Evolutionary conservation across 75 land plant genomes (phyloP).

Genomic region (Picea sitchensis): DNA sequence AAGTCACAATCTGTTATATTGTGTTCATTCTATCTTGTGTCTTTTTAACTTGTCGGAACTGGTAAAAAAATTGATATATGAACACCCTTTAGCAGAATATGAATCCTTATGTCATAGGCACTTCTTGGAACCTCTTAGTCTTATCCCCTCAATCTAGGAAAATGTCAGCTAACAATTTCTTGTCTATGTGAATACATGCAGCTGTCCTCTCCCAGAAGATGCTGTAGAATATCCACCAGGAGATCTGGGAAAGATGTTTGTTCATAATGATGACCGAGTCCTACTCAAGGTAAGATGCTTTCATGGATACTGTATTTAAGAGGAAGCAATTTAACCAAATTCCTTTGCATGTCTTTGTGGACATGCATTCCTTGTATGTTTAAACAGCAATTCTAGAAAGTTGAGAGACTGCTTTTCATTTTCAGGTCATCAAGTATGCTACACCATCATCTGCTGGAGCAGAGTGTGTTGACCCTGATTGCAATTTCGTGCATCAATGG

Average conservation of each 20-base stretch:
- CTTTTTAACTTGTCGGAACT: too few species aligned
- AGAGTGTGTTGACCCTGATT: constrained; percentile 68
- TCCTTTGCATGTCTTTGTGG: neutral
- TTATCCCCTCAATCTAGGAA: too few species aligned
- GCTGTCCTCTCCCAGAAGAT: constrained; percentile 36
- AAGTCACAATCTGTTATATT: too few species aligned
- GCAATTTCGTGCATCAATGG: constrained; percentile 74
- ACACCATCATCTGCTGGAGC: constrained; percentile 79
- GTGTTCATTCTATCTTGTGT: too few species aligned
- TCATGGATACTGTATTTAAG: neutral
- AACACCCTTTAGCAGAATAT: too few species aligned
- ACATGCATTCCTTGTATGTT: neutral
- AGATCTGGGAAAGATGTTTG: constrained; percentile 44
- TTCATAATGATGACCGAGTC: constrained; percentile 82
- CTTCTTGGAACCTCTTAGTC: too few species aligned
- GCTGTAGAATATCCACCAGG: constrained; percentile 39
- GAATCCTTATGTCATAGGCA: too few species aligned
- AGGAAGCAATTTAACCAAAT: neutral
- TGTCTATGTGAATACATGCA: neutral
- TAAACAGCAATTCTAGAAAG: neutral
- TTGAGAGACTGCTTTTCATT: neutral
- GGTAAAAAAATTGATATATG: too few species aligned
- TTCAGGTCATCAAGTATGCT: constrained; percentile 62
- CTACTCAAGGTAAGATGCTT: constrained; percentile 66
- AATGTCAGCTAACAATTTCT: neutral